Conservation (phyloP, 1,284 basidiomycete genomes). For the Cutaneotrichosporon spelunceum region DNA sequence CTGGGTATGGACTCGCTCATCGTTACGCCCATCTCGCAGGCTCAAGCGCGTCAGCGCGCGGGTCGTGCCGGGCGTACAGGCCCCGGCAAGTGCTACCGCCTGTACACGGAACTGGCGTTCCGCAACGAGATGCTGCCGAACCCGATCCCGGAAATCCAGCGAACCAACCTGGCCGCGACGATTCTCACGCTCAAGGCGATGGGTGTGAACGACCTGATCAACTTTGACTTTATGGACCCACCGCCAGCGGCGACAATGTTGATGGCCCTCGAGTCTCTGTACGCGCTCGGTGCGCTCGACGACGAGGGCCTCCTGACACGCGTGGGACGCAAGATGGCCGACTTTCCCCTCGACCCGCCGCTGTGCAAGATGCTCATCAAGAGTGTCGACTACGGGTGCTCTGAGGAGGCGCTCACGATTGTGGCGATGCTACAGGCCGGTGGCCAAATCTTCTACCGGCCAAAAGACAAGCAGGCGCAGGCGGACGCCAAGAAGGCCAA, state of each 20-base stretch:
- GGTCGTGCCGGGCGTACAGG: slow-evolving; percentile 97
- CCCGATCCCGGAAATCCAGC: slow-evolving; percentile 95
- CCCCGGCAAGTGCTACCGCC: slow-evolving; percentile 95
- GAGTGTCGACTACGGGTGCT: slow-evolving; percentile 94
- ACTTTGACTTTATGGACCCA: slow-evolving; percentile 99
- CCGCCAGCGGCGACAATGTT: slow-evolving; percentile 94
- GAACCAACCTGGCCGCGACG: slow-evolving; percentile 87
- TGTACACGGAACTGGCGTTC: slow-evolving; percentile 97
- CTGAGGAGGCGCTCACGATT: slow-evolving; percentile 93
- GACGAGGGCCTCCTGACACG: slow-evolving; percentile 93
- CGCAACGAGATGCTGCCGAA: slow-evolving; percentile 99
- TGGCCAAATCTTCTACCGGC: slow-evolving; percentile 93
- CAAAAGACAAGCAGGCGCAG: slow-evolving; percentile 98
- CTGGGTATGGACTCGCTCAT: slow-evolving; percentile 98
- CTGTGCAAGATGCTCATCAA: slow-evolving; percentile 98
- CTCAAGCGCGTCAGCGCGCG: slow-evolving; percentile 89
- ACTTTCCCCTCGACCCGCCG: slow-evolving; percentile 96
- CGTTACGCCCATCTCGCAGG: slow-evolving; percentile 97
- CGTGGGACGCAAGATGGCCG: slow-evolving; percentile 96
- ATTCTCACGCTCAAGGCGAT: slow-evolving; percentile 97
- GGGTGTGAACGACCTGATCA: slow-evolving; percentile 96
- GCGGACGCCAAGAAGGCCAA: slow-evolving; percentile 60
- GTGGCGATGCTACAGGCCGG: slow-evolving; percentile 93
- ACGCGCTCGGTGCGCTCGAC: slow-evolving; percentile 91
- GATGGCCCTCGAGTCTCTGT: slow-evolving; percentile 81